Conservation (phyloP, 345 rosid species). For the Schrenkiella parvula region DNA sequence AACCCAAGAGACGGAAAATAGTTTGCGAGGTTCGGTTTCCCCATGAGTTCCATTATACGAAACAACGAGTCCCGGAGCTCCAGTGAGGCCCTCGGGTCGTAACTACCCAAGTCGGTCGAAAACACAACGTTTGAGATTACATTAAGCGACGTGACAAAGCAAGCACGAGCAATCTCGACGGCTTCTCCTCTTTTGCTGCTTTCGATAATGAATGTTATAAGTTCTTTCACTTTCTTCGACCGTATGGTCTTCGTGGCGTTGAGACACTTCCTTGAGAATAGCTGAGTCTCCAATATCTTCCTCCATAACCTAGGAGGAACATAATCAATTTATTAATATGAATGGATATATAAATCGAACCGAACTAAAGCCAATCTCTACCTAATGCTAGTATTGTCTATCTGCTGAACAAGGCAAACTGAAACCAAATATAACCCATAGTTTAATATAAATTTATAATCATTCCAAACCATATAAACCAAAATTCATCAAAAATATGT, state of each 20-base stretch:
- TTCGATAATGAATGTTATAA: slow-evolving; percentile 20
- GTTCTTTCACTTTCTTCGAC: slow-evolving; percentile 26
- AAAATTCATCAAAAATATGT: too few relatives aligned
- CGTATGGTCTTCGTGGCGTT: not conserved
- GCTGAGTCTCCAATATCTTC: slow-evolving; percentile 1
- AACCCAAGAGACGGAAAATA: slow-evolving; percentile 40
- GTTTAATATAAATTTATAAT: not conserved
- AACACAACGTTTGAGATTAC: slow-evolving; percentile 36
- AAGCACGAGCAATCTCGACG: slow-evolving; percentile 38
- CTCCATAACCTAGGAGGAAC: slow-evolving; percentile 12
- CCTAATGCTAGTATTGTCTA: not conserved
- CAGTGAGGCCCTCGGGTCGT: slow-evolving; percentile 3
- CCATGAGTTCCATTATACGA: slow-evolving; percentile 35
- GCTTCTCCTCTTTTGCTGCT: slow-evolving; percentile 22
- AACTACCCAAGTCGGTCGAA: slow-evolving; percentile 40
- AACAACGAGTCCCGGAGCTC: slow-evolving; percentile 35
- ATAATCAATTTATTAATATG: not conserved
- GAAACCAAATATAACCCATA: not conserved
- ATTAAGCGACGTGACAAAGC: slow-evolving; percentile 39
- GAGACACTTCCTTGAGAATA: slow-evolving; percentile 12
- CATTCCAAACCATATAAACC: not conserved
- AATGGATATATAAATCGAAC: not conserved
- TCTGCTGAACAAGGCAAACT: not conserved
- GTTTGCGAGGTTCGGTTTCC: slow-evolving; percentile 44
- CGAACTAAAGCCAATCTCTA: not conserved